These are phyloP conservation scores for Candida suzukii DNA, from an alignment of 805 yeast genomes.

Conservation along the genomic window DNA sequence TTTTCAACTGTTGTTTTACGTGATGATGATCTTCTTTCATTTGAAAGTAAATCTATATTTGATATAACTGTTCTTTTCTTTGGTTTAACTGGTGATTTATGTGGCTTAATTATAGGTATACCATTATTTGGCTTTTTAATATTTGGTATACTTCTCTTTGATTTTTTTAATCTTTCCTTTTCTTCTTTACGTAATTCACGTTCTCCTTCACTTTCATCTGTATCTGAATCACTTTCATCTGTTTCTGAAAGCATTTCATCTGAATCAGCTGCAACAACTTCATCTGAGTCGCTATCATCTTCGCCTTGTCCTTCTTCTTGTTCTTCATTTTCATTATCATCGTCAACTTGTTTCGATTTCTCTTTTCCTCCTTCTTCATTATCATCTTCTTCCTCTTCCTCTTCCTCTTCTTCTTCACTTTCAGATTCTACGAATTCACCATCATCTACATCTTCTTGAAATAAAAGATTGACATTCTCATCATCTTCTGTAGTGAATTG, in stretches of 20 bases:
- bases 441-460: constrained; percentile 57
- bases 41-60: constrained; percentile 24
- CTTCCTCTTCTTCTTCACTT: constrained; percentile 23
- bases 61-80: constrained; percentile 20
- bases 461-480: constrained; percentile 63
- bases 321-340: constrained; percentile 10
- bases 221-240: constrained; percentile 40
- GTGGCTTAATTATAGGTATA: not conserved
- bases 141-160: too few relatives aligned
- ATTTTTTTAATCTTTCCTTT: constrained; percentile 30
- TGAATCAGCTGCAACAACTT: constrained; percentile 23
- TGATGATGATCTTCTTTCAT: constrained; percentile 63
- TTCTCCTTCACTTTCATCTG: constrained; percentile 51
- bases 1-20: constrained; percentile 73
- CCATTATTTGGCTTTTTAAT: constrained; percentile 35
- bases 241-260: constrained; percentile 54
- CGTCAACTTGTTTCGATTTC: constrained; percentile 8
- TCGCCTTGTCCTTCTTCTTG: constrained; percentile 16
- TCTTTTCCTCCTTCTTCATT: constrained; percentile 22
- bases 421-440: constrained; percentile 33
- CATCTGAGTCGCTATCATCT: constrained; percentile 21
- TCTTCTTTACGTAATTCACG: constrained; percentile 28
- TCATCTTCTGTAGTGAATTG: constrained; percentile 51
- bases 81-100: constrained; percentile 10
- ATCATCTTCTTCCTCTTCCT: constrained; percentile 22